Percentiles rank a stretch among this genome's conserved stretches.
phyloP scores from a whole-genome alignment of 2,329 filamentous ascomycete species.

The Botryosphaeria agaves region DNA sequence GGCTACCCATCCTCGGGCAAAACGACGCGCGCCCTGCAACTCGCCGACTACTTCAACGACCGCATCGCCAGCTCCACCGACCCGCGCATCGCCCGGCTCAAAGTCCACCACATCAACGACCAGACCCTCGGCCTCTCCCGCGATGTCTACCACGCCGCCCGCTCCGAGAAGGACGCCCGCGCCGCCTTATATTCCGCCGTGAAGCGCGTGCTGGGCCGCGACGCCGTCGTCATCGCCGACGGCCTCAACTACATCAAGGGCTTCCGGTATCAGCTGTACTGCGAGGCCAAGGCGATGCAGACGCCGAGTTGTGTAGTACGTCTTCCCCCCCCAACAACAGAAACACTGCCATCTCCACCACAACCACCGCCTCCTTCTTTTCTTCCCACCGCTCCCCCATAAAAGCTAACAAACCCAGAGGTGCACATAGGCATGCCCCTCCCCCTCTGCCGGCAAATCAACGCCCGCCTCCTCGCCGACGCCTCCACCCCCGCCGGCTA shows the following conservation, averaged over 20 bases:
- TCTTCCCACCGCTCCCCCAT: not conserved
- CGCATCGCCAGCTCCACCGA: conserved; percentile 33
- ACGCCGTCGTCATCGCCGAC: conserved; percentile 65
- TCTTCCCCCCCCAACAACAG: conserved; percentile 2
- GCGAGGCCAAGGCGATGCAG: conserved; percentile 63
- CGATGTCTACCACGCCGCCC: conserved; percentile 57
- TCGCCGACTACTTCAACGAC: conserved; percentile 44
- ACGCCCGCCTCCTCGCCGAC: conserved; percentile 37
- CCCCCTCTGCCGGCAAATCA: conserved; percentile 40
- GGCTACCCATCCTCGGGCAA: conserved; percentile 48
- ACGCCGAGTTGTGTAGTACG: conserved; percentile 59
- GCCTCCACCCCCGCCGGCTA: conserved; percentile 26
- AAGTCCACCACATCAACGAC: conserved; percentile 59
- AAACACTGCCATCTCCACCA: not conserved
- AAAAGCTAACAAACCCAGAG: conserved; percentile 22
- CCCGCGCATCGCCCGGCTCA: conserved; percentile 34
- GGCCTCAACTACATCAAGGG: conserved; percentile 80
- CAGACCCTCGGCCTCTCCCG: conserved; percentile 52
- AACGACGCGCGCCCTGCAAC: conserved; percentile 42
- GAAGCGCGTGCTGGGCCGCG: conserved; percentile 54
- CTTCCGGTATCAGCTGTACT: conserved; percentile 73
- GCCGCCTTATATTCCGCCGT: conserved; percentile 61
- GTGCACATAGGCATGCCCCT: conserved; percentile 40
- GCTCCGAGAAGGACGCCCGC: conserved; percentile 67
- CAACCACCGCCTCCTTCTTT: not conserved